phyloP scores from a whole-genome alignment of 805 yeast genomes.

The Yarrowia bubula region DNA sequence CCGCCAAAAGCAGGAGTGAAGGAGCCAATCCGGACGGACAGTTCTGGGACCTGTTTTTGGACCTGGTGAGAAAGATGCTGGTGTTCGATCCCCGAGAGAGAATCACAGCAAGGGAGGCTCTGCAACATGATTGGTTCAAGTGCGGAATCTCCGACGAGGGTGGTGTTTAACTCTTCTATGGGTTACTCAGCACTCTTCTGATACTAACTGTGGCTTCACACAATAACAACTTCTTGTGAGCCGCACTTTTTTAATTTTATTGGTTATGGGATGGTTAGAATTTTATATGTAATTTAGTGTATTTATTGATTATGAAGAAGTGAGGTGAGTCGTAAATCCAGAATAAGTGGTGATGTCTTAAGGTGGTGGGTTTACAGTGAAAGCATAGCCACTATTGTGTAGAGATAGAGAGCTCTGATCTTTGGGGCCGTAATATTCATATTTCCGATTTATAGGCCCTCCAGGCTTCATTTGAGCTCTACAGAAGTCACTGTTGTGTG shows the following conservation, averaged over 20 bases:
- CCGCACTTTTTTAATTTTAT: slow-evolving; percentile 8
- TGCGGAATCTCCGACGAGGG: slow-evolving; percentile 30
- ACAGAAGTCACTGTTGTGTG: too few species aligned
- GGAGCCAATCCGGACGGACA: slow-evolving; percentile 39
- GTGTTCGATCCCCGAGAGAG: slow-evolving; percentile 70
- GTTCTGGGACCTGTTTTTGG: slow-evolving; percentile 82
- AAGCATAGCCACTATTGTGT: too few species aligned
- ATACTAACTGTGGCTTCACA: slow-evolving; percentile 5
- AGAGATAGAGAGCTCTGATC: too few species aligned
- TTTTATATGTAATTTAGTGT: slow-evolving; percentile 13
- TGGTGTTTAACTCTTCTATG: neutral
- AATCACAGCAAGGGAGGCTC: slow-evolving; percentile 71
- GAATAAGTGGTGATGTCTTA: too few species aligned
- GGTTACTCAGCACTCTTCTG: neutral
- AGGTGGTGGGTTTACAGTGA: too few species aligned
- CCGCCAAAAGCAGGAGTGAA: slow-evolving; percentile 37
- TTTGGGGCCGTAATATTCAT: too few species aligned
- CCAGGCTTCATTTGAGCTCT: too few species aligned
- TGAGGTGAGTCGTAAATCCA: neutral
- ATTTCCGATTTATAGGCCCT: too few species aligned
- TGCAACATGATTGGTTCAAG: slow-evolving; percentile 76
- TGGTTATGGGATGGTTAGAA: slow-evolving; percentile 17
- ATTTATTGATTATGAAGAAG: neutral
- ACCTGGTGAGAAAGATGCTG: slow-evolving; percentile 62
- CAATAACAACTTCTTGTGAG: neutral